Percentiles rank a stretch among this genome's conserved stretches.
Conservation (phyloP, 768 basidiomycete species). For the Boletus patriciae region DNA sequence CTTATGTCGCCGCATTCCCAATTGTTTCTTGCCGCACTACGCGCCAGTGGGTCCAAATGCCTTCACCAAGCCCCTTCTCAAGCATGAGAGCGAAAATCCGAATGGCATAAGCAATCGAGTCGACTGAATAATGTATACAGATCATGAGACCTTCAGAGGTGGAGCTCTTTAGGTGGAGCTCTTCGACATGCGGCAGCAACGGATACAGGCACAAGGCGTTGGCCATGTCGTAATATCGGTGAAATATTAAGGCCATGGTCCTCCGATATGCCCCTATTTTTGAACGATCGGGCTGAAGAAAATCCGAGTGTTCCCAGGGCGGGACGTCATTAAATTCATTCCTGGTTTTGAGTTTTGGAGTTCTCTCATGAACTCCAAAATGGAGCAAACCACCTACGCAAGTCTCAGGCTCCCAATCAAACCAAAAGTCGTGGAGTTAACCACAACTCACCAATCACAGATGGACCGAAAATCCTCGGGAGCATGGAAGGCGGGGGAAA, state of each 20-base stretch:
- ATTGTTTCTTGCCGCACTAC: neutral
- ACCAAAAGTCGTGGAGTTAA: neutral
- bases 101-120: neutral
- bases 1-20: neutral
- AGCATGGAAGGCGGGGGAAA: too few species aligned
- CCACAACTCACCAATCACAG: slow-evolving; percentile 1
- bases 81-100: neutral
- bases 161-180: too few species aligned
- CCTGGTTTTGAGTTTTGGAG: neutral
- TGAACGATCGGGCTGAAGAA: neutral
- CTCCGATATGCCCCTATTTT: neutral
- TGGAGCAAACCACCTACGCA: neutral
- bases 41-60: neutral
- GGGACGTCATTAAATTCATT: neutral
- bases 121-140: neutral
- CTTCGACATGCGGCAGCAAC: neutral
- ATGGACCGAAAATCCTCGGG: neutral
- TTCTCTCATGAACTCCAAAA: neutral
- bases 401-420: neutral
- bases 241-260: neutral
- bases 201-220: neutral
- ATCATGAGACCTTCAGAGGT: too few species aligned
- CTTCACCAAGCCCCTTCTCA: neutral
- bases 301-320: neutral
- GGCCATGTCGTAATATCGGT: neutral